These are phyloP conservation scores for Henningerozyma blattae DNA, from an alignment of 805 yeast species.

Conservation along the genomic window DNA sequence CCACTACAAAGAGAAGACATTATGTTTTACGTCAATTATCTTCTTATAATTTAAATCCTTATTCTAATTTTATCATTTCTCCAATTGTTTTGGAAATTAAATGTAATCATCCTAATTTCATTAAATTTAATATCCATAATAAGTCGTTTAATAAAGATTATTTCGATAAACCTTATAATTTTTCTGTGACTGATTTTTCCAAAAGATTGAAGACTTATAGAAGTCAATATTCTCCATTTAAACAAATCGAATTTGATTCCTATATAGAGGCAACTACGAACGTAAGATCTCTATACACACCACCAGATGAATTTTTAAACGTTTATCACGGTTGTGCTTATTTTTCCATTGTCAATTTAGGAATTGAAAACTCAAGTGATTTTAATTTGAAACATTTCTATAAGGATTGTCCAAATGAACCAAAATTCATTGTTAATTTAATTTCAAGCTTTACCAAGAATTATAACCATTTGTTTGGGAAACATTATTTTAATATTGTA, in stretches of 20 bases:
- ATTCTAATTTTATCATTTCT: conserved; percentile 23
- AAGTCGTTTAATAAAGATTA: conserved; percentile 57
- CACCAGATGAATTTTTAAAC: conserved; percentile 11
- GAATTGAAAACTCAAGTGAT: neutral
- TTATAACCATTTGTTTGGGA: conserved; percentile 14
- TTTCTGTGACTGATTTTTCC: conserved; percentile 48
- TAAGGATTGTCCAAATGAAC: neutral
- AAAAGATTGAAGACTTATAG: conserved; percentile 41
- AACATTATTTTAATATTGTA: conserved; percentile 13
- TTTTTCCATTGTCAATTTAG: conserved; percentile 1
- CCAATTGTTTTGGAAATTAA: conserved; percentile 49
- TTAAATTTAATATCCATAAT: conserved; percentile 50
- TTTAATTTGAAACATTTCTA: neutral
- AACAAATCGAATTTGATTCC: conserved; percentile 12
- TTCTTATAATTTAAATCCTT: conserved; percentile 8
- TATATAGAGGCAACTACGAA: conserved; percentile 1
- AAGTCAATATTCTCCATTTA: conserved; percentile 20
- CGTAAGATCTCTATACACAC: conserved; percentile 5
- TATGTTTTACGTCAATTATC: conserved; percentile 15
- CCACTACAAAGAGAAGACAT: conserved; percentile 33
- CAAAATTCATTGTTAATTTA: neutral
- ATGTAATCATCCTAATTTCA: conserved; percentile 38
- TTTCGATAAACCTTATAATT: conserved; percentile 35
- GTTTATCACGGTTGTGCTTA: conserved; percentile 13
- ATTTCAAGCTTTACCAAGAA: conserved; percentile 5